A percentile compares a stretch with the other conserved stretches of the same genome.
Evolutionary conservation across 176 grass and related monocot species (phyloP).

Genomic region (Lolium rigidum): DNA sequence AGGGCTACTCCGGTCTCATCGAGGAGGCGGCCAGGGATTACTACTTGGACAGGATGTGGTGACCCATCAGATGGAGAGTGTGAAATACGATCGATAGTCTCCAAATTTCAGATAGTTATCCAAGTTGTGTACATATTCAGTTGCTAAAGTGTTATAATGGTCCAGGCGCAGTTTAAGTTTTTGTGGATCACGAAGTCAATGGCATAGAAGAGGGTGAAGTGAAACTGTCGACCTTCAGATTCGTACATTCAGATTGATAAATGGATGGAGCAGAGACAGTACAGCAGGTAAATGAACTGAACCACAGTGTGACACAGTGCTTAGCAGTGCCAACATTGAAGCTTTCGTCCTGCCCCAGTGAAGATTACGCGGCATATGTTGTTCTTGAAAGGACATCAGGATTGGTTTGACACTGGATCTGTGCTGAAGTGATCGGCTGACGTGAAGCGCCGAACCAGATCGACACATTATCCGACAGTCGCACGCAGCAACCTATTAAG

Average conservation of each 20-base stretch:
- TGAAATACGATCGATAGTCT: not conserved
- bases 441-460: slow-evolving; percentile 24
- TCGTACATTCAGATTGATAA: not conserved
- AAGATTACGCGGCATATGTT: not conserved
- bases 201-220: not conserved
- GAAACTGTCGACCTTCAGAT: not conserved
- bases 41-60: slow-evolving; percentile 93
- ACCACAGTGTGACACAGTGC: not conserved
- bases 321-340: not conserved
- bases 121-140: slow-evolving; percentile 39
- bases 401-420: not conserved
- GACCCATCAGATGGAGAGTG: slow-evolving; percentile 28
- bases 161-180: not conserved
- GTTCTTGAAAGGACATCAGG: not conserved
- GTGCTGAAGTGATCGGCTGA: not conserved
- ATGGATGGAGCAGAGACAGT: not conserved
- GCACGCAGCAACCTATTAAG: not conserved
- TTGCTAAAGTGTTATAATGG: not conserved
- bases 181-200: not conserved
- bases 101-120: not conserved
- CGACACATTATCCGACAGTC: not conserved
- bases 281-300: not conserved
- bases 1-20: slow-evolving; percentile 32
- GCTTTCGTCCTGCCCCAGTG: not conserved
- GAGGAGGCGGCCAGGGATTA: slow-evolving; percentile 64